Evolutionary conservation across 371 early-diverging fungal genomes (phyloP).

Genomic region (Syncephalis fuscata): DNA sequence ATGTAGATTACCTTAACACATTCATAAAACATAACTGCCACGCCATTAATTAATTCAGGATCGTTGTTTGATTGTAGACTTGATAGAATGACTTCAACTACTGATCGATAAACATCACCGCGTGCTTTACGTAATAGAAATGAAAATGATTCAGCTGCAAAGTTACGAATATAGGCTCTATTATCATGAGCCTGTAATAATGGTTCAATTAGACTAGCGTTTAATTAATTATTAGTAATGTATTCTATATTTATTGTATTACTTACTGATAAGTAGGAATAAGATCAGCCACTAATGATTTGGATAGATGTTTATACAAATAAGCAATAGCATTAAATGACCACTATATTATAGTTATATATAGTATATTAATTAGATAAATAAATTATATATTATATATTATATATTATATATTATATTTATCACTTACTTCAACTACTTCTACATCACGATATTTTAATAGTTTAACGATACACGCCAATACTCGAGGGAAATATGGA

Average conservation of each 20-base stretch:
- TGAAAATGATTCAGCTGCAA: constrained; percentile 84
- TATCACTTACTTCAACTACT: constrained; percentile 45
- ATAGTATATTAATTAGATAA: too few relatives aligned
- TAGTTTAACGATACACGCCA: constrained; percentile 38
- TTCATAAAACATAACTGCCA: constrained; percentile 66
- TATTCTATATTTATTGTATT: background rate
- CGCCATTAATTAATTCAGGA: constrained; percentile 44
- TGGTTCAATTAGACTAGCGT: constrained; percentile 39
- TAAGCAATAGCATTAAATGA: constrained; percentile 78
- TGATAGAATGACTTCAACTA: constrained; percentile 35
- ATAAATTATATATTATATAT: background rate
- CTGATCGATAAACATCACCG: constrained; percentile 28
- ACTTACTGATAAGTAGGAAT: constrained; percentile 44
- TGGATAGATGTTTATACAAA: constrained; percentile 74
- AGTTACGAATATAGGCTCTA: constrained; percentile 64
- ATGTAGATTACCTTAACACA: constrained; percentile 42
- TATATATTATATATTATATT: background rate
- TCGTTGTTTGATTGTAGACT: constrained; percentile 27
- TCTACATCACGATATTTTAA: constrained; percentile 46
- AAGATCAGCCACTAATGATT: constrained; percentile 45
- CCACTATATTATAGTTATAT: too few relatives aligned
- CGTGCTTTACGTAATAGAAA: constrained; percentile 69
- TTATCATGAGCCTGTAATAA: constrained; percentile 42
- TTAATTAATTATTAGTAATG: background rate
- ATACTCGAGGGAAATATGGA: constrained; percentile 49